Percentiles rank a stretch among this genome's conserved stretches.
Conservation (phyloP, 2,329 filamentous ascomycete genomes). For the Sordariomycetes sp. region DNA sequence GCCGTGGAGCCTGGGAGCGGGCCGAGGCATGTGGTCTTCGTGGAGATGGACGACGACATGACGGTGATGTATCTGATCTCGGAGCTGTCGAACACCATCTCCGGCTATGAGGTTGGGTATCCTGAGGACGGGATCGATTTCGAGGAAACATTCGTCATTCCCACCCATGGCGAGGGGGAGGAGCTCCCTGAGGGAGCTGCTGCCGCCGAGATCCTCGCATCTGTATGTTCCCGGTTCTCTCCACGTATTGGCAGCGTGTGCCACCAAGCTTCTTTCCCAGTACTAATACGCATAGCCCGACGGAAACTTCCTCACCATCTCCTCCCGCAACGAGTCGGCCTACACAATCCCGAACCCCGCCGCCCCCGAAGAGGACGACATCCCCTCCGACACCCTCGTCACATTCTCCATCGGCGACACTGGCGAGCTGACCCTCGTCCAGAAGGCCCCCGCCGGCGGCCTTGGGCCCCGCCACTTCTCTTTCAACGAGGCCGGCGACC, state of each 20-base stretch:
- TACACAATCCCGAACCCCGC: constrained; percentile 35
- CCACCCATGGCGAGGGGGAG: constrained; percentile 32
- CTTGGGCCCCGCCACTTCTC: constrained; percentile 56
- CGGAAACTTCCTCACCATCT: constrained; percentile 52
- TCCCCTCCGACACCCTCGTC: constrained; percentile 54
- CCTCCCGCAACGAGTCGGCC: constrained; percentile 53
- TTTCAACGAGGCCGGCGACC: constrained; percentile 51
- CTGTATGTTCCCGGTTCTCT: constrained; percentile 33
- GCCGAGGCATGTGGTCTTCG: constrained; percentile 55
- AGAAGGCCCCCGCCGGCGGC: constrained; percentile 55
- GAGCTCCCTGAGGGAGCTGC: constrained; percentile 27
- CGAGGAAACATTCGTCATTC: constrained; percentile 32
- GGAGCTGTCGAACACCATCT: constrained; percentile 48
- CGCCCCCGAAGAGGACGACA: constrained; percentile 24
- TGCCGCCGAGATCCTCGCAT: constrained; percentile 46
- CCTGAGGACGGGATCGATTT: constrained; percentile 29
- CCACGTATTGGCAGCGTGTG: background rate
- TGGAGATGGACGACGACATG: constrained; percentile 23
- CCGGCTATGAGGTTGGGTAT: constrained; percentile 47
- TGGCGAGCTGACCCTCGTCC: constrained; percentile 44
- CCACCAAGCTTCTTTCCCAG: background rate
- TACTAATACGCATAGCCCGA: constrained; percentile 33
- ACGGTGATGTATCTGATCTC: constrained; percentile 50
- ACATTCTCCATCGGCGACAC: constrained; percentile 46
- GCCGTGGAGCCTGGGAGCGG: constrained; percentile 42